Evolutionary conservation across 2,329 filamentous ascomycete species (phyloP), one percentile per base, ranked within the genome.

Genomic region (Aureobasidium uvarum): DNA sequence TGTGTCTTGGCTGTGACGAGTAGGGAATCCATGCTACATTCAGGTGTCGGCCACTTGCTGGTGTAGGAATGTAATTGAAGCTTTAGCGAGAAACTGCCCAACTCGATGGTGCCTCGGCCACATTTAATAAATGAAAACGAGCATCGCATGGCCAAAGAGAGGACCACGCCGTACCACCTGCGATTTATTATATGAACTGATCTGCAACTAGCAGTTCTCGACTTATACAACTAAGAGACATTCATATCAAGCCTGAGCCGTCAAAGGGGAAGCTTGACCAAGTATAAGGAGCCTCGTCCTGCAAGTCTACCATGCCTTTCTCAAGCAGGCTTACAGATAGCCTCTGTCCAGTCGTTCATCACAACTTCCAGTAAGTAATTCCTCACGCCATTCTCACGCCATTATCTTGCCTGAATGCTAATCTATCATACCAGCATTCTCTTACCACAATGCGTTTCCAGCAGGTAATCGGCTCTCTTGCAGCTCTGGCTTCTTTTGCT

Each of bases 391-490:
- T 65, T 13, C 28, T 43, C 62, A 62, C 48, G 48, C 46, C 55
- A 51, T 65, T 13, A 20, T 43, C 48, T 56, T 48, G 55, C 48
- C 31, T 62, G 39, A 14, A 65, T 18, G 31, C 66, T 67, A 62
- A 67, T 50, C n/a, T 45, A 45, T 38, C 7, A 25, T 31, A 43
- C 28, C 55, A 67, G 66, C 46, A 62, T 50, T 65, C 33, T 43
- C 38, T 65, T 45, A 39, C 20, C 28, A 65, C 54, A 62, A 67
- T 67, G 66, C 66, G 66, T 62, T 62, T 67, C 55, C 52, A 55
- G 31, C 66, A 65, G 41, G 52, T 67, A 16, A 62, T 67, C 48
- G 62, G 66, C 62, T 67, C 66, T 28, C 64, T 67, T 46, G 66
- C 66, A 51, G 58, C 63, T 55, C 60, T 66, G 41, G 38, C 59